phyloP scores from a whole-genome alignment of 352 stramenopile genomes.

The Pythium periplocum region DNA sequence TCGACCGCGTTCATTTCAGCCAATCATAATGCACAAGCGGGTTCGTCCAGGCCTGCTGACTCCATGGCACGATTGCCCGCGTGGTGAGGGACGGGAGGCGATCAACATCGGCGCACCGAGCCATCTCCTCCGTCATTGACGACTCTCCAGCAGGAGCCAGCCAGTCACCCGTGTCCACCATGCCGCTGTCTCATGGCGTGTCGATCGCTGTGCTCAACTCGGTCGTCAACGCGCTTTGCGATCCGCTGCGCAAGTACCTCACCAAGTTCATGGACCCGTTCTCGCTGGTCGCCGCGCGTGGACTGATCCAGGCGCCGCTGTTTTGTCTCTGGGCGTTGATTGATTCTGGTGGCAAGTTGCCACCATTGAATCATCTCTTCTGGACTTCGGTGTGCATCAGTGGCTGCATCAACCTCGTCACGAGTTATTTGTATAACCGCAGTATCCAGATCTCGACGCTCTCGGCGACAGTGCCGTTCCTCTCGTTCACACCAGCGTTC shows the following conservation, averaged over 20 bases:
- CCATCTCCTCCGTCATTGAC: too few species aligned
- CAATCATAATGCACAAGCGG: too few species aligned
- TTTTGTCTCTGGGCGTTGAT: constrained; percentile 65
- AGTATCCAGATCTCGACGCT: constrained; percentile 82
- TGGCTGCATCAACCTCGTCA: constrained; percentile 71
- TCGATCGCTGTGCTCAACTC: constrained; percentile 79
- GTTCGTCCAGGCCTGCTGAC: too few species aligned
- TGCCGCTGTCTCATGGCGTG: constrained; percentile 62
- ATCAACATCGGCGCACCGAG: too few species aligned
- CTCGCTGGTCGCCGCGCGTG: constrained; percentile 60
- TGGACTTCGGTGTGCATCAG: constrained; percentile 76
- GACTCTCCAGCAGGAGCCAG: too few species aligned
- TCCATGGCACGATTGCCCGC: too few species aligned
- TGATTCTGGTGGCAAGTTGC: constrained; percentile 43
- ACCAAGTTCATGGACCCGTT: constrained; percentile 83
- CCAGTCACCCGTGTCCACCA: constrained; percentile 8
- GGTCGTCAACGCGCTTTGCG: constrained; percentile 70
- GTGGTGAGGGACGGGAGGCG: too few species aligned
- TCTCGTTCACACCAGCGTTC: constrained; percentile 78
- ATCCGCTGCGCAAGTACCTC: constrained; percentile 82
- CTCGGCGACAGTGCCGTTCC: constrained; percentile 68
- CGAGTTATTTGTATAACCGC: constrained; percentile 81
- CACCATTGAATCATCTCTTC: constrained; percentile 72
- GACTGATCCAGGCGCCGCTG: constrained; percentile 63
- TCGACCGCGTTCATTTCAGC: too few species aligned